phyloP scores from a whole-genome alignment of 768 basidiomycete species.

The Leucocoprinus sp. region DNA sequence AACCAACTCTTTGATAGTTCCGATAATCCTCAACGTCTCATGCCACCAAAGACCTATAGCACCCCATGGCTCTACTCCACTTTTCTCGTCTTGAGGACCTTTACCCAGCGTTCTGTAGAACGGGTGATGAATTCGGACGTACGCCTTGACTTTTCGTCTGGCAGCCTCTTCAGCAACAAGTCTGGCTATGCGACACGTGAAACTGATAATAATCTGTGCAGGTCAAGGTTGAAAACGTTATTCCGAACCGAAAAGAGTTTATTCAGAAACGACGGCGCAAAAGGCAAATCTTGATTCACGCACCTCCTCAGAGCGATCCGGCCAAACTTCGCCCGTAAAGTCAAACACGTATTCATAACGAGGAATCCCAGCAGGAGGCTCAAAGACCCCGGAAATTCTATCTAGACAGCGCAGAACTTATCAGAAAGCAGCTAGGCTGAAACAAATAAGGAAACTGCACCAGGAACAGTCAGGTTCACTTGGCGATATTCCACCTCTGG shows the following conservation, averaged over 20 bases:
- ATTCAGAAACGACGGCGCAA: conserved; percentile 10
- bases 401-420: conserved; percentile 30
- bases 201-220: conserved; percentile 65
- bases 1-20: conserved; percentile 62
- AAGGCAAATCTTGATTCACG: conserved; percentile 16
- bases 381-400: conserved; percentile 59
- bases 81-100: conserved; percentile 58
- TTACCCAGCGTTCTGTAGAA: conserved; percentile 73
- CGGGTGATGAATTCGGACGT: conserved; percentile 68
- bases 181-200: conserved; percentile 63
- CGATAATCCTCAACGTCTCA: conserved; percentile 68
- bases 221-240: not conserved
- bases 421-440: conserved; percentile 9
- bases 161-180: conserved; percentile 71
- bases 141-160: conserved; percentile 70
- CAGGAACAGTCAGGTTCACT: conserved; percentile 65
- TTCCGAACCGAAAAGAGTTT: not conserved
- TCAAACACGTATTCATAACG: conserved; percentile 80
- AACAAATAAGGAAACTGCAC: conserved; percentile 30
- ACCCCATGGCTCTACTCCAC: conserved; percentile 63
- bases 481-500: conserved; percentile 75
- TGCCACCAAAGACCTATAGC: conserved; percentile 84
- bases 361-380: conserved; percentile 60
- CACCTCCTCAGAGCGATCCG: conserved; percentile 71
- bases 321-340: conserved; percentile 71